Evolutionary conservation across 192 early-diverging fungal genomes (phyloP).

Genomic region (Martensiomyces pterosporus): DNA sequence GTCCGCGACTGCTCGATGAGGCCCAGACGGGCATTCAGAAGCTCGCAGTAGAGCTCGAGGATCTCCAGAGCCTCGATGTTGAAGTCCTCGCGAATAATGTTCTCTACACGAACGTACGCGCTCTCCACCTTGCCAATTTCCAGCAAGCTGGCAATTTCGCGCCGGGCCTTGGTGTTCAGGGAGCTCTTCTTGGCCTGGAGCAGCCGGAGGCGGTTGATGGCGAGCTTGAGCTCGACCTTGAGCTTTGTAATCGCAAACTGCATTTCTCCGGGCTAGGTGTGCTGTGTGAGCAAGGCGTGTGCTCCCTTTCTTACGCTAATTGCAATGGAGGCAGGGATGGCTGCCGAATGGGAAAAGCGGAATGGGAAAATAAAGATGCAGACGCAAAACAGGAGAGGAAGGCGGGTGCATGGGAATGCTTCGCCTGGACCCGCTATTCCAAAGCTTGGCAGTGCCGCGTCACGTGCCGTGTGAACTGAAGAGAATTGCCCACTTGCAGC

Average conservation of each 20-base stretch:
- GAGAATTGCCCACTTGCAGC: too few species aligned
- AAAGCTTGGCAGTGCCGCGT: too few species aligned
- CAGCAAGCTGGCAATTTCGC: slow-evolving; percentile 78
- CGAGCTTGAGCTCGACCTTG: slow-evolving; percentile 88
- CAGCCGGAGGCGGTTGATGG: slow-evolving; percentile 82
- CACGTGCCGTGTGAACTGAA: too few species aligned
- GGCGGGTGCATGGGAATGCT: too few species aligned
- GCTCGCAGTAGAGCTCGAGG: slow-evolving; percentile 86
- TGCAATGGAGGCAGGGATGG: too few species aligned
- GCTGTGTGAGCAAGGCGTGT: too few species aligned
- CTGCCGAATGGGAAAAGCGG: too few species aligned
- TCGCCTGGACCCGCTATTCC: too few species aligned
- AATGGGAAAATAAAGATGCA: too few species aligned
- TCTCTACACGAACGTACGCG: slow-evolving; percentile 83
- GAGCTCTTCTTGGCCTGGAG: slow-evolving; percentile 83
- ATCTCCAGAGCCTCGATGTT: slow-evolving; percentile 92
- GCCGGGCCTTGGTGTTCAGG: slow-evolving; percentile 65
- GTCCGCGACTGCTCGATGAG: slow-evolving; percentile 79
- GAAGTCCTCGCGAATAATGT: slow-evolving; percentile 94
- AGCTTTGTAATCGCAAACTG: slow-evolving; percentile 38
- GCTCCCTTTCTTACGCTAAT: too few species aligned
- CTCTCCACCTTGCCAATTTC: slow-evolving; percentile 81
- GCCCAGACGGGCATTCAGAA: slow-evolving; percentile 81
- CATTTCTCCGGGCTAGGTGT: not conserved
- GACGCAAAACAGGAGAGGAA: too few species aligned